These are phyloP conservation scores for Periconia digitata DNA, from an alignment of 2,329 filamentous ascomycete genomes.

Conservation along the genomic window DNA sequence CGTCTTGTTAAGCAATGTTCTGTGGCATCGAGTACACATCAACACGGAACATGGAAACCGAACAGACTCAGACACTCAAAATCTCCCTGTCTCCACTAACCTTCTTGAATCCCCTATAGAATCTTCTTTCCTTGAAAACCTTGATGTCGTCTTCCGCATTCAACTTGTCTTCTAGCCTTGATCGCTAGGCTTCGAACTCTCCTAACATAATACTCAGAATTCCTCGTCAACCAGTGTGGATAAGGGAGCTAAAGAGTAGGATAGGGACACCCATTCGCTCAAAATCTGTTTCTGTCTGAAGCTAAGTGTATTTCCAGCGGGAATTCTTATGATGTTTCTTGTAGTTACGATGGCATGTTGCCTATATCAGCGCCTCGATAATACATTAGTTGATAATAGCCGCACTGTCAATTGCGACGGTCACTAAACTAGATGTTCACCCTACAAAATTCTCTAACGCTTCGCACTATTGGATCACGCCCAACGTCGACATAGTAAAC, in stretches of 20 bases:
- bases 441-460: neutral
- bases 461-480: neutral
- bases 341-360: conserved; percentile 11
- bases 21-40: too few relatives aligned
- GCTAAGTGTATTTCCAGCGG: neutral
- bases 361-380: conserved; percentile 6
- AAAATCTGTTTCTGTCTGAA: neutral
- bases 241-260: neutral
- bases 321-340: conserved; percentile 9
- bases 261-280: neutral
- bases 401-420: too few relatives aligned
- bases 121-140: conserved; percentile 19
- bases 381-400: too few relatives aligned
- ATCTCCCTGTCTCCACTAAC: conserved; percentile 1
- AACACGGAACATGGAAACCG: too few relatives aligned
- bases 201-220: conserved; percentile 45
- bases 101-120: conserved; percentile 12
- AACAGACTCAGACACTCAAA: neutral
- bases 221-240: conserved; percentile 38
- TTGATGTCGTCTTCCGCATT: conserved; percentile 18
- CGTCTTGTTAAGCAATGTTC: too few relatives aligned
- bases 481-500: neutral
- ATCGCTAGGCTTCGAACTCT: conserved; percentile 17
- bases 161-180: conserved; percentile 16
- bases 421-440: too few relatives aligned